phyloP scores from a whole-genome alignment of 2,329 filamentous ascomycete species.

The Aspergillus felis region DNA sequence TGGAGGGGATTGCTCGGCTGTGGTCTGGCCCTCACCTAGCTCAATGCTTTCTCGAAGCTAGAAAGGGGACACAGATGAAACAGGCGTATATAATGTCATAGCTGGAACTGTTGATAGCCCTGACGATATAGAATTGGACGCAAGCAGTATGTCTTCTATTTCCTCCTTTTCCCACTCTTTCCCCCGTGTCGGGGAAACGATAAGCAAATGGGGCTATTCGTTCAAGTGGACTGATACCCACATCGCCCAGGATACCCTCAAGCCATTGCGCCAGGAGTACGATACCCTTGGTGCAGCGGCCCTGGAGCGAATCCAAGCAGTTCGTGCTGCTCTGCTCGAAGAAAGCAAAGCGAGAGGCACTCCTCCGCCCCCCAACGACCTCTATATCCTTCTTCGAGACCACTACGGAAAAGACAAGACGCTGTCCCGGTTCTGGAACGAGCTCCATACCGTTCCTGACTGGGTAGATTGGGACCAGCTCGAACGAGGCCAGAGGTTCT shows the following conservation, averaged over 20 bases:
- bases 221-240: conserved; percentile 15
- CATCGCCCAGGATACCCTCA: conserved; percentile 5
- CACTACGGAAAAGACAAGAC: conserved; percentile 54
- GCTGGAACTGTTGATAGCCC: not conserved
- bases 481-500: conserved; percentile 65
- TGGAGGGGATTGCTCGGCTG: no score
- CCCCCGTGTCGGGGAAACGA: conserved; percentile 3
- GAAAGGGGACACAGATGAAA: no score
- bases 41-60: no score
- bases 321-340: conserved; percentile 6
- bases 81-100: not conserved
- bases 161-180: not conserved
- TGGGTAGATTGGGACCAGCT: conserved; percentile 78
- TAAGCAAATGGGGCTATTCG: conserved; percentile 14
- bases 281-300: conserved; percentile 10
- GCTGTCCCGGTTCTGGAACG: conserved; percentile 56
- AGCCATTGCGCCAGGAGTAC: conserved; percentile 15
- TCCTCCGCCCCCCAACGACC: conserved; percentile 37
- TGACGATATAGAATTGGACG: not conserved
- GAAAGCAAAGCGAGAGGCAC: conserved; percentile 6
- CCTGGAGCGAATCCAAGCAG: conserved; percentile 12
- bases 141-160: not conserved
- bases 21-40: not conserved
- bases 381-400: conserved; percentile 59
- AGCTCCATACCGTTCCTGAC: conserved; percentile 61